These are phyloP conservation scores for Fagopyrum homotropicum DNA, from an alignment of 148 eudicot genomes.

Conservation along the genomic window DNA sequence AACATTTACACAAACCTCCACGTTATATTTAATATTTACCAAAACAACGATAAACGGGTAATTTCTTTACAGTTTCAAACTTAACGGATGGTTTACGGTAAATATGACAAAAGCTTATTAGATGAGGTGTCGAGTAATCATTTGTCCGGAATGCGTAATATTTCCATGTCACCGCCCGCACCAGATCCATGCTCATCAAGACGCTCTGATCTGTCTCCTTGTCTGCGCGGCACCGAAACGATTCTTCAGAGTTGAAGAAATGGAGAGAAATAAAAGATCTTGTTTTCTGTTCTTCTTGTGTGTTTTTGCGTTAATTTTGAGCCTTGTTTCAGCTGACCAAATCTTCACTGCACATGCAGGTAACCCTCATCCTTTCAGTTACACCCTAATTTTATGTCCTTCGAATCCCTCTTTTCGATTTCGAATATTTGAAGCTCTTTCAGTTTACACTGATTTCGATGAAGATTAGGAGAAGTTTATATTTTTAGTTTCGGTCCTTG, in stretches of 20 bases:
- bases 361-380: conserved; percentile 15
- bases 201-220: background rate
- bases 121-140: conserved; percentile 3
- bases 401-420: background rate
- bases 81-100: no score
- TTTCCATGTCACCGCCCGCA: conserved; percentile 5
- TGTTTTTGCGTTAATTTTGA: conserved; percentile 21
- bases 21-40: no score
- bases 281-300: background rate
- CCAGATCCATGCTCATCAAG: background rate
- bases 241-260: background rate
- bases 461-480: background rate
- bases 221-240: background rate
- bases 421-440: background rate
- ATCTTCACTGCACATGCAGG: conserved; percentile 52
- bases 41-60: no score
- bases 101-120: background rate
- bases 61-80: no score
- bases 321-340: conserved; percentile 42
- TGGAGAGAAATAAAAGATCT: background rate
- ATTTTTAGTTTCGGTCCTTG: background rate
- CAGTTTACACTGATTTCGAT: background rate
- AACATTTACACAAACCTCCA: background rate
- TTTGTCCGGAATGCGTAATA: conserved; percentile 6
- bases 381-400: background rate